Percentiles rank a stretch among this genome's conserved stretches.
These are phyloP conservation scores for Globisporangium cylindrosporum DNA, from an alignment of 352 stramenopile genomes.

Conservation along the genomic window DNA sequence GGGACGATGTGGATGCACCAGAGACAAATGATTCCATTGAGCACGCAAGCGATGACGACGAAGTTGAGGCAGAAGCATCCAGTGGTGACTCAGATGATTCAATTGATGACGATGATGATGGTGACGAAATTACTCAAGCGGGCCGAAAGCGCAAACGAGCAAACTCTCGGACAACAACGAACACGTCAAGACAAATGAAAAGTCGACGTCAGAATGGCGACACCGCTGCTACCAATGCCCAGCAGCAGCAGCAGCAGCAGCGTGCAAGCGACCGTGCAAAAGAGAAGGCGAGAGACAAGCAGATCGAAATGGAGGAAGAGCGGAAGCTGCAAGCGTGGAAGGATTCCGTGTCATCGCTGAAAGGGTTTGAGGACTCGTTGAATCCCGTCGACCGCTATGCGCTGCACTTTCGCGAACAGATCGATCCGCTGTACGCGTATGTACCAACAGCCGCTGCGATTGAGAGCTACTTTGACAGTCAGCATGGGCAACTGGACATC, in stretches of 20 bases:
- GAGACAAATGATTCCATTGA: background rate
- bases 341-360: conserved; percentile 65
- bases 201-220: conserved; percentile 3
- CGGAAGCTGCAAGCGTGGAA: conserved; percentile 91
- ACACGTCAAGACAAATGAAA: conserved; percentile 13
- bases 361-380: conserved; percentile 91
- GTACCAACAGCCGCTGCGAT: conserved; percentile 76
- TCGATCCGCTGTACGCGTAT: conserved; percentile 86
- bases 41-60: conserved; percentile 20
- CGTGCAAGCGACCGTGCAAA: conserved; percentile 49
- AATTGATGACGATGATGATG: conserved; percentile 43
- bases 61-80: conserved; percentile 21
- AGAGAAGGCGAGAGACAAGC: conserved; percentile 73
- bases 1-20: conserved; percentile 15
- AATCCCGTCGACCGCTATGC: conserved; percentile 93
- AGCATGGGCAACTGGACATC: conserved; percentile 43
- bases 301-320: conserved; percentile 90
- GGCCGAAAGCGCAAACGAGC: conserved; percentile 21
- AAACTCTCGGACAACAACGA: conserved; percentile 7
- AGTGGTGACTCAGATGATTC: conserved; percentile 20
- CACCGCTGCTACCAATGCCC: conserved; percentile 1
- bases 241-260: conserved; percentile 15
- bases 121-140: conserved; percentile 25
- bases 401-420: conserved; percentile 88
- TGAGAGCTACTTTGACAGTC: conserved; percentile 34